Percentiles rank a stretch among this genome's conserved stretches.
Conservation (phyloP, 495 filamentous ascomycete genomes). For the Daldinia decipiens region DNA sequence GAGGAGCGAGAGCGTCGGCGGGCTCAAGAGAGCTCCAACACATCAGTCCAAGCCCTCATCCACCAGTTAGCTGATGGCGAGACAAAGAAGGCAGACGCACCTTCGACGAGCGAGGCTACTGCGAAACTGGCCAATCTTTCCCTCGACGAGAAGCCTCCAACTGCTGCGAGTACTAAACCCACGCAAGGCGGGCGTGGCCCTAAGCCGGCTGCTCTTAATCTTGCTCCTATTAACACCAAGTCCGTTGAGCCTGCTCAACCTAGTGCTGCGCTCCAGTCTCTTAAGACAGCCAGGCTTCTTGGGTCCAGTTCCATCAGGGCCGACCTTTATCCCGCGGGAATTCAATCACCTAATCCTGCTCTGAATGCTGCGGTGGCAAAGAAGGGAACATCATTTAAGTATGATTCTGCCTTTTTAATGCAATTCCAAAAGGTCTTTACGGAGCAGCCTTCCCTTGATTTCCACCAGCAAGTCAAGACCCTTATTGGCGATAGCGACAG, state of each 20-base stretch:
- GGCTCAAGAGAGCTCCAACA: slow-evolving; percentile 43
- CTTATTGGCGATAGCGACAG: slow-evolving; percentile 78
- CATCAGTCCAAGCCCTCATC: slow-evolving; percentile 50
- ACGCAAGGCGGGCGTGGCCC: slow-evolving; percentile 64
- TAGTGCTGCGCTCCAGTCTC: slow-evolving; percentile 88
- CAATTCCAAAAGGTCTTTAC: slow-evolving; percentile 95
- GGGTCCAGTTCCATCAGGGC: slow-evolving; percentile 58
- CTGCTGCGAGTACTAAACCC: slow-evolving; percentile 63
- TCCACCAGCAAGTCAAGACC: slow-evolving; percentile 85
- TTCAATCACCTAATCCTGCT: slow-evolving; percentile 89
- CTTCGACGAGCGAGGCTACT: slow-evolving; percentile 51
- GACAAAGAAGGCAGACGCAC: slow-evolving; percentile 45
- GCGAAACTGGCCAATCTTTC: slow-evolving; percentile 57
- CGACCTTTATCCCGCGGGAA: slow-evolving; percentile 82
- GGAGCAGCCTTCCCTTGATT: slow-evolving; percentile 93
- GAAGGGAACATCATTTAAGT: slow-evolving; percentile 85
- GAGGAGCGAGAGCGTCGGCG: slow-evolving; percentile 65
- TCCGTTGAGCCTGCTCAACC: slow-evolving; percentile 87
- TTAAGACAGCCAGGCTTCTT: slow-evolving; percentile 87
- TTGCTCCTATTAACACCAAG: slow-evolving; percentile 77
- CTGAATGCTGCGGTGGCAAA: slow-evolving; percentile 78
- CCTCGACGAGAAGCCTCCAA: slow-evolving; percentile 59
- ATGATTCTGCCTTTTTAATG: slow-evolving; percentile 94
- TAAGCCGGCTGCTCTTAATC: slow-evolving; percentile 84
- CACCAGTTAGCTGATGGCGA: slow-evolving; percentile 41